Evolutionary conservation across 2,329 filamentous ascomycete species (phyloP).

Genomic region (Calonectria pseudoturangicola): DNA sequence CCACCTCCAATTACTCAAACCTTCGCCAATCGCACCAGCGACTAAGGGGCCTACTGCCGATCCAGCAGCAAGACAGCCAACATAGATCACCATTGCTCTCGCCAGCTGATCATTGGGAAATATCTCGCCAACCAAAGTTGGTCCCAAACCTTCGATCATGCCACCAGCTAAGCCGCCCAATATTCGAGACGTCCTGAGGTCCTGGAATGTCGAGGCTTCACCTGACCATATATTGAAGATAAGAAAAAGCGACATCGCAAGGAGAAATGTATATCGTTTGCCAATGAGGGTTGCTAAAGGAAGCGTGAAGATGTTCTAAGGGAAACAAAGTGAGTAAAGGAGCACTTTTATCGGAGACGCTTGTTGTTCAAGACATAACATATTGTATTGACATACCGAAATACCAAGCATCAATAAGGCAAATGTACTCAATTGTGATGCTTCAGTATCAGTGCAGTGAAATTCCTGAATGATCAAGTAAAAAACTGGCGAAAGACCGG

Average conservation of each 20-base stretch:
- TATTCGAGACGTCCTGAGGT: constrained; percentile 3
- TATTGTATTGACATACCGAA: background rate
- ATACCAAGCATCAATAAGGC: background rate
- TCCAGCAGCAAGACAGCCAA: background rate
- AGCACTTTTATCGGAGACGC: background rate
- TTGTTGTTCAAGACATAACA: background rate
- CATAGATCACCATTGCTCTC: constrained; percentile 2
- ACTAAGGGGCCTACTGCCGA: background rate
- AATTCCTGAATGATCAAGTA: background rate
- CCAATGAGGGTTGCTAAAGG: background rate
- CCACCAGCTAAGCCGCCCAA: constrained; percentile 8
- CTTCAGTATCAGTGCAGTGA: background rate
- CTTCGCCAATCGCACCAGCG: constrained; percentile 4
- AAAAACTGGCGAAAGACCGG: constrained; percentile 7
- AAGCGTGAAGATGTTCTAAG: constrained; percentile 13
- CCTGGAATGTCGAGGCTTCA: background rate
- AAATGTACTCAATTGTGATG: constrained; percentile 3
- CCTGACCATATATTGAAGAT: constrained; percentile 11
- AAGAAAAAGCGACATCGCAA: background rate
- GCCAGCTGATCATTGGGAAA: constrained; percentile 1
- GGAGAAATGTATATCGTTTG: constrained; percentile 15
- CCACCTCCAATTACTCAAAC: constrained; percentile 10
- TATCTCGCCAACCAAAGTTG: background rate
- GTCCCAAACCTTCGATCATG: constrained; percentile 5
- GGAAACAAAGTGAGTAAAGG: background rate